Evolutionary conservation across 148 eudicot species (phyloP).

Genomic region (Suaeda aralocaspica): DNA sequence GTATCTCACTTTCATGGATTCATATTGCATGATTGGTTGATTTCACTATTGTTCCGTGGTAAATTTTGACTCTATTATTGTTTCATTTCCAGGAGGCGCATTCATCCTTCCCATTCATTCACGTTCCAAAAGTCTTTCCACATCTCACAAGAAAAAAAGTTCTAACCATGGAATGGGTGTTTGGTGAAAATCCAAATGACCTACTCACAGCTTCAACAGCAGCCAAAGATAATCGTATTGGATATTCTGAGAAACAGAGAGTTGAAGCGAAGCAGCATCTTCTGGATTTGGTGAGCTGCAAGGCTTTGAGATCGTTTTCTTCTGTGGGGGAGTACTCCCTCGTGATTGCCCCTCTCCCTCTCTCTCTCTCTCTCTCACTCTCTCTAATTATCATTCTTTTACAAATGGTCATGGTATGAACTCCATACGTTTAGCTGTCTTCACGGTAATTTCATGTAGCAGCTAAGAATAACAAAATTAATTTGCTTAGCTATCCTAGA

Average conservation of each 20-base stretch:
- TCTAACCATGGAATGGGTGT: constrained; percentile 94
- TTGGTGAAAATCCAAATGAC: constrained; percentile 84
- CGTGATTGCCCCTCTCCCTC: not conserved
- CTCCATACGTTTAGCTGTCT: no score
- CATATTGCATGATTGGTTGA: not conserved
- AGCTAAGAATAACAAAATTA: no score
- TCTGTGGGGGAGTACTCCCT: not conserved
- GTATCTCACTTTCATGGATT: no score
- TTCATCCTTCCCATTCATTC: constrained; percentile 66
- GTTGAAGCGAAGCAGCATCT: constrained; percentile 68
- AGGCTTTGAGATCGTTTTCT: not conserved
- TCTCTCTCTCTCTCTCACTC: no score
- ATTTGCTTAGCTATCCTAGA: no score
- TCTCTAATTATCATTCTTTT: no score
- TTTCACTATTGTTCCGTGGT: not conserved
- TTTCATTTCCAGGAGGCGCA: constrained; percentile 69
- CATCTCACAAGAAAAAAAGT: constrained; percentile 69
- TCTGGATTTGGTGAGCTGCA: constrained; percentile 68
- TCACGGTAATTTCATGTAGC: no score
- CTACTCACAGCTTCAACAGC: constrained; percentile 49
- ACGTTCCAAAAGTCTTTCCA: constrained; percentile 68
- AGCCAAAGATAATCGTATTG: constrained; percentile 32
- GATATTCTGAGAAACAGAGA: constrained; percentile 41
- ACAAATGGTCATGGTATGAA: no score
- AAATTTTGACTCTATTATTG: constrained; percentile 15